phyloP scores from a whole-genome alignment of 2,329 filamentous ascomycete genomes.

The Lecanoromycetidae sp. region DNA sequence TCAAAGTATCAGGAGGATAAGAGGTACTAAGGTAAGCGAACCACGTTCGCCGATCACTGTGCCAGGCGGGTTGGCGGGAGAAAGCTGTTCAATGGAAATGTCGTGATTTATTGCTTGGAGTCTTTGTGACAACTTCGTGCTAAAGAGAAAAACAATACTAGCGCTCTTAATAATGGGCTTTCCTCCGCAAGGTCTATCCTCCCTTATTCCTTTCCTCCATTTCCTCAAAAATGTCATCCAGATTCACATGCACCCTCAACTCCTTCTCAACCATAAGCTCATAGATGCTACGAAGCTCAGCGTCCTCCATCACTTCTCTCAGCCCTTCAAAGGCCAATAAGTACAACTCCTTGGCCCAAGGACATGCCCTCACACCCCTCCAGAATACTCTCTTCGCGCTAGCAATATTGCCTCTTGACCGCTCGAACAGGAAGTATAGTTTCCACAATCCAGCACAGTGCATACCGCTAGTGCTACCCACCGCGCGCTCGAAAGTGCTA shows the following conservation, averaged over 20 bases:
- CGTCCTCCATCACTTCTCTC: constrained; percentile 35
- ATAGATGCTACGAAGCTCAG: constrained; percentile 42
- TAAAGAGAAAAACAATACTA: too few relatives aligned
- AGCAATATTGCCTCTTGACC: too few relatives aligned
- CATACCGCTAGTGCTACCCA: constrained; percentile 25
- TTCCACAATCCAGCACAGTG: constrained; percentile 39
- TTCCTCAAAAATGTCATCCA: neutral
- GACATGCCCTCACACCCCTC: constrained; percentile 43
- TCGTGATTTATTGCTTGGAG: too few relatives aligned
- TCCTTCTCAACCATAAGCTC: constrained; percentile 50
- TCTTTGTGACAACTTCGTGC: too few relatives aligned
- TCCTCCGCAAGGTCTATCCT: too few relatives aligned
- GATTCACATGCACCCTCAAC: constrained; percentile 42
- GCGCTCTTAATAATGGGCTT: too few relatives aligned
- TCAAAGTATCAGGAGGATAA: too few relatives aligned
- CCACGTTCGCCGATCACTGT: too few relatives aligned
- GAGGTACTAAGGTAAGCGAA: too few relatives aligned
- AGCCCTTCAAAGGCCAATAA: constrained; percentile 44
- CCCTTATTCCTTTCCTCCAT: neutral
- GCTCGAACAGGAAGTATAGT: constrained; percentile 40
- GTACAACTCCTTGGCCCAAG: constrained; percentile 51
- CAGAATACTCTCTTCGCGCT: constrained; percentile 44
- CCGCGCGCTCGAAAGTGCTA: constrained; percentile 43
- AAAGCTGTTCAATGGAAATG: too few relatives aligned
- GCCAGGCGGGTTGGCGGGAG: too few relatives aligned